Conservation (phyloP, 2,329 filamentous ascomycete genomes). For the Diaporthe batatas region DNA sequence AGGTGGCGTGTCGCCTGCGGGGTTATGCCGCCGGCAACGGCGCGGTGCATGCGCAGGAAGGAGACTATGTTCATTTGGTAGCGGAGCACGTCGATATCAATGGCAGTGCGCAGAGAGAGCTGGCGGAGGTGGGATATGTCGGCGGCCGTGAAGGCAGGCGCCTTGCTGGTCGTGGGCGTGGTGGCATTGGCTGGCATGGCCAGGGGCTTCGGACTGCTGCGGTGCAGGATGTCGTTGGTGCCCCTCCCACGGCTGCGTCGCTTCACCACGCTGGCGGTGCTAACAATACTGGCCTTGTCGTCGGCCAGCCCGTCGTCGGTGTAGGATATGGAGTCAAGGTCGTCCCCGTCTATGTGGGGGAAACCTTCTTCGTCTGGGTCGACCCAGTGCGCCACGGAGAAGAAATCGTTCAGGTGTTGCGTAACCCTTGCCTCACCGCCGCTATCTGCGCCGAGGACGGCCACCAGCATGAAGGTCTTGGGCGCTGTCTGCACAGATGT, state of each 20-base stretch:
- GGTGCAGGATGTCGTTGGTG: conserved; percentile 17
- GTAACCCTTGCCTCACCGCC: conserved; percentile 65
- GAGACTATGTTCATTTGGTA: conserved; percentile 91
- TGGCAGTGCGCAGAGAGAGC: conserved; percentile 69
- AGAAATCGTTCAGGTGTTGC: conserved; percentile 80
- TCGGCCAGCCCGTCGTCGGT: conserved; percentile 42
- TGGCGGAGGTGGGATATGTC: conserved; percentile 72
- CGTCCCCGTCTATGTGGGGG: conserved; percentile 77
- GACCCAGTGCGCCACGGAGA: conserved; percentile 92
- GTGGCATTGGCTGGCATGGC: background rate
- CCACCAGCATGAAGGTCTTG: conserved; percentile 83
- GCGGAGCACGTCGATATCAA: conserved; percentile 82
- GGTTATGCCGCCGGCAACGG: conserved; percentile 82
- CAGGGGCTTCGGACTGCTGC: conserved; percentile 27
- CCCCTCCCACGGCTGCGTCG: conserved; percentile 29
- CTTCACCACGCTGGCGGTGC: conserved; percentile 60
- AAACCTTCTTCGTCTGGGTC: conserved; percentile 77
- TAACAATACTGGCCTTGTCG: conserved; percentile 47
- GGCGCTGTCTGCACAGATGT: conserved; percentile 81
- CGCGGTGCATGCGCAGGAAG: conserved; percentile 89
- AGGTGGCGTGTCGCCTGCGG: conserved; percentile 85
- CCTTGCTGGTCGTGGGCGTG: background rate
- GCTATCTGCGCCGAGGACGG: conserved; percentile 69
- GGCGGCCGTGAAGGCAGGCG: conserved; percentile 50
- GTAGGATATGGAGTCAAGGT: conserved; percentile 45